Percentiles rank a stretch among this genome's conserved stretches.
These are phyloP conservation scores for Linnemannia elongata DNA, from an alignment of 192 early-diverging fungal species.

Conservation along the genomic window DNA sequence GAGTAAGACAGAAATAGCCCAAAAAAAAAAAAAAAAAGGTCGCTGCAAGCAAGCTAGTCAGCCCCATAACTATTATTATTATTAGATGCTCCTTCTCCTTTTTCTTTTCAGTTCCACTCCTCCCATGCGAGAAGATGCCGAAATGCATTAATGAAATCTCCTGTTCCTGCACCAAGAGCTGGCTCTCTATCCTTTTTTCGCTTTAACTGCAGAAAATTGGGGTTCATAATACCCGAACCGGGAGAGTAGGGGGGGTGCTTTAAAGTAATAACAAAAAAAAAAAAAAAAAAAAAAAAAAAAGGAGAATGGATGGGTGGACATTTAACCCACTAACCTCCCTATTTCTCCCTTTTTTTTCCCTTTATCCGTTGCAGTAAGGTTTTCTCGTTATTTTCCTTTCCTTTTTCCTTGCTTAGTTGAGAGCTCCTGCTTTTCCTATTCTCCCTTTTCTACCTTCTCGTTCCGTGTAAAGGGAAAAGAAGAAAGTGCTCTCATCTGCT, in stretches of 20 bases:
- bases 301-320: no score
- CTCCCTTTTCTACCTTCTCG: neutral
- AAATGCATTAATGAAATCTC: neutral
- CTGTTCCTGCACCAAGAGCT: neutral
- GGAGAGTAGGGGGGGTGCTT: no score
- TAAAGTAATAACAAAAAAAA: no score
- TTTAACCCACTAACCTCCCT: no score
- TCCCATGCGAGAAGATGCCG: neutral
- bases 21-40: neutral
- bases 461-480: neutral
- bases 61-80: no score
- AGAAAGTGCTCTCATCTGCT: neutral
- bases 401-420: conserved; percentile 13
- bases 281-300: no score
- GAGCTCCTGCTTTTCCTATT: neutral
- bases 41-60: no score
- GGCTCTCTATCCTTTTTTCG: neutral
- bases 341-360: no score
- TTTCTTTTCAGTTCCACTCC: neutral
- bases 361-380: no score
- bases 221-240: neutral
- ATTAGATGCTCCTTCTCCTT: neutral
- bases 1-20: neutral
- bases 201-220: neutral
- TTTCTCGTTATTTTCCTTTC: neutral